Evolutionary conservation across 306 rosid genomes (phyloP), one percentile per base, ranked within the genome.

Genomic region (Vigna radiata): DNA sequence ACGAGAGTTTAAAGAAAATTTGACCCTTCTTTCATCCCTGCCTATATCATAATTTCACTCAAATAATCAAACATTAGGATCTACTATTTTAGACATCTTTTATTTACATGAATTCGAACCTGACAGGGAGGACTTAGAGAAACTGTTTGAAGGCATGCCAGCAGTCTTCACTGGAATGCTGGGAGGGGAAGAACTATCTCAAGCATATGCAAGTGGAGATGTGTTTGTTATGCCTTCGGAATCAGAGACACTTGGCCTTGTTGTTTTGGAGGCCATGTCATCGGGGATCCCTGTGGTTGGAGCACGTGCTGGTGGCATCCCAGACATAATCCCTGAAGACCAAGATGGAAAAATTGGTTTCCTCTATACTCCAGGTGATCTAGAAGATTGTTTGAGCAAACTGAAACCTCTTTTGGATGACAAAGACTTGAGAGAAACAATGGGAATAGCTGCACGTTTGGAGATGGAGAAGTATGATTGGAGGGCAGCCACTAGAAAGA

Each of bases 141-240:
- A 92, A 67, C 10, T 96, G 87, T 96, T 96, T 73, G 55, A 82
- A 13, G 99, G 94, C 48, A 91, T 92, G 97, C 94, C 99, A 7
- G 98, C 84, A 49, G 97, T 96, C 19, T 96, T 96, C 85, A 96
- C 99, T 4, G 99, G 99, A 44, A 96, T 96, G 99, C 77, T 96
- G 54, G 87, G 90, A 63, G 99, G 99, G 15, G 98, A 96, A 78
- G 99, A 92, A 73, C 87, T 96, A 54, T 96, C 99, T 9, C 91
- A 91, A 81, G 96, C 99, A 21, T 96, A 91, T 77, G 97, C 98
- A 23, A 96, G 97, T 13, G 94, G 98, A 0, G 99, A 96, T 46
- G 94, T 96, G 13, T 96, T 96, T 39, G 88, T 89, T 64, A 96
- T 96, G 99, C 99, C 99, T 13, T 92, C 99, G 4, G 99, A 92